These are phyloP conservation scores for Drechslerella dactyloides DNA, from an alignment of 2,329 filamentous ascomycete species.

Conservation along the genomic window DNA sequence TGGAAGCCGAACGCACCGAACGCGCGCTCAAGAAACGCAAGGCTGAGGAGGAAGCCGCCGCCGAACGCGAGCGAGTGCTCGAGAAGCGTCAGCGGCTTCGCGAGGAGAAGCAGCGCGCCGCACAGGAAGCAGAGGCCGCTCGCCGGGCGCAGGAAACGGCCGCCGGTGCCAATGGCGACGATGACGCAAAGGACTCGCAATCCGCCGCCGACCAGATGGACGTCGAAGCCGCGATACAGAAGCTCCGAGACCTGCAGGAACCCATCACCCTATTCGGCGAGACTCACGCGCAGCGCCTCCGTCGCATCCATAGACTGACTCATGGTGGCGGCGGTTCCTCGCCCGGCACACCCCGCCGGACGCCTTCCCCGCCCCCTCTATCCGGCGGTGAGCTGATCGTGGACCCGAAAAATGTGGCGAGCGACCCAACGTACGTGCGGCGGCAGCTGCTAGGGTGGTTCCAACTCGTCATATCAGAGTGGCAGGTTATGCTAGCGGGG, in stretches of 20 bases:
- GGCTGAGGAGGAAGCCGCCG: constrained; percentile 81
- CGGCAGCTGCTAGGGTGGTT: constrained; percentile 94
- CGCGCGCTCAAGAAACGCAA: constrained; percentile 81
- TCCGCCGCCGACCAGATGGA: constrained; percentile 66
- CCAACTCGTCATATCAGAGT: constrained; percentile 90
- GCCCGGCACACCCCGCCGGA: constrained; percentile 13
- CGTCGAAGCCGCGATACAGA: constrained; percentile 72
- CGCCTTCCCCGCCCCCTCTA: constrained; percentile 65
- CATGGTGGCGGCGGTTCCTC: constrained; percentile 17
- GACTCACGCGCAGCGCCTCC: constrained; percentile 64
- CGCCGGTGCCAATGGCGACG: constrained; percentile 58
- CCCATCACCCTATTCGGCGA: constrained; percentile 83
- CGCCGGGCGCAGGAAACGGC: constrained; percentile 49
- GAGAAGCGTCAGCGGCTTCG: constrained; percentile 82
- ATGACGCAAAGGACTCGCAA: constrained; percentile 30
- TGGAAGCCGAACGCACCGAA: constrained; percentile 74
- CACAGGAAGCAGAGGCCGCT: constrained; percentile 21
- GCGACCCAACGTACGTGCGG: constrained; percentile 74
- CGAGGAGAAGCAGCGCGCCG: constrained; percentile 77
- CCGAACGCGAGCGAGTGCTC: constrained; percentile 65
- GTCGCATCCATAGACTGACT: constrained; percentile 49
- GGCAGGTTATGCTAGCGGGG: constrained; percentile 75
- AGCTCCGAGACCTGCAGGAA: constrained; percentile 74
- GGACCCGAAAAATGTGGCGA: constrained; percentile 62
- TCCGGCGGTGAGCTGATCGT: constrained; percentile 61